These are phyloP conservation scores for Atkinsonella hypoxylon DNA, from an alignment of 2,329 filamentous ascomycete species.

Conservation along the genomic window DNA sequence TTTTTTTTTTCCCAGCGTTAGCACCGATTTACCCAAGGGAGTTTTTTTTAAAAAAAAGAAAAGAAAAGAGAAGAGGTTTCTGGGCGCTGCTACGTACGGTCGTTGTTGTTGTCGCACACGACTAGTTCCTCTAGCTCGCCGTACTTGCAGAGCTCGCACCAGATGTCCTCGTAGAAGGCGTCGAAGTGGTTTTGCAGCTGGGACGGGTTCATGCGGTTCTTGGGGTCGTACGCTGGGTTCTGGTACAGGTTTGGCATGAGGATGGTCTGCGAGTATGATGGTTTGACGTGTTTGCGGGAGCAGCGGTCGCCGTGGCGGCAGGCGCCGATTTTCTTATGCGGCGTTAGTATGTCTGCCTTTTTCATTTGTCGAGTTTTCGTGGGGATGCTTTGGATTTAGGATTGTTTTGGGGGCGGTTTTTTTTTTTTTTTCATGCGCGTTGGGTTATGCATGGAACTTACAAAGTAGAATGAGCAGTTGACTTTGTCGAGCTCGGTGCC, in stretches of 20 bases:
- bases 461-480: constrained; percentile 94
- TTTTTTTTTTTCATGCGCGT: not conserved
- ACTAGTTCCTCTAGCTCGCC: constrained; percentile 96
- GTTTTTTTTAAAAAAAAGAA: too few relatives aligned
- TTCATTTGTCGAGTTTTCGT: not conserved
- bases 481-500: constrained; percentile 99
- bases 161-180: constrained; percentile 99
- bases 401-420: not conserved
- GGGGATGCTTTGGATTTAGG: too few relatives aligned
- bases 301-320: constrained; percentile 98
- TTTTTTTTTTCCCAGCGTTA: too few relatives aligned
- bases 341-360: not conserved
- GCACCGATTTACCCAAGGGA: too few relatives aligned
- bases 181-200: constrained; percentile 99
- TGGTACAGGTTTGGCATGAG: constrained; percentile 98
- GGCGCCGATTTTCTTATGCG: constrained; percentile 73
- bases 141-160: constrained; percentile 99
- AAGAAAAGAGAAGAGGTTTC: too few relatives aligned
- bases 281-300: constrained; percentile 97
- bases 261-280: constrained; percentile 94
- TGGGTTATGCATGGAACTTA: constrained; percentile 14
- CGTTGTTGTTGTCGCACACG: constrained; percentile 99
- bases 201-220: constrained; percentile 90
- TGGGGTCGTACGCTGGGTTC: constrained; percentile 93
- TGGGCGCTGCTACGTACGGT: constrained; percentile 48